Evolutionary conservation across 805 yeast species (phyloP).

Genomic region (Starmerella stellata): DNA sequence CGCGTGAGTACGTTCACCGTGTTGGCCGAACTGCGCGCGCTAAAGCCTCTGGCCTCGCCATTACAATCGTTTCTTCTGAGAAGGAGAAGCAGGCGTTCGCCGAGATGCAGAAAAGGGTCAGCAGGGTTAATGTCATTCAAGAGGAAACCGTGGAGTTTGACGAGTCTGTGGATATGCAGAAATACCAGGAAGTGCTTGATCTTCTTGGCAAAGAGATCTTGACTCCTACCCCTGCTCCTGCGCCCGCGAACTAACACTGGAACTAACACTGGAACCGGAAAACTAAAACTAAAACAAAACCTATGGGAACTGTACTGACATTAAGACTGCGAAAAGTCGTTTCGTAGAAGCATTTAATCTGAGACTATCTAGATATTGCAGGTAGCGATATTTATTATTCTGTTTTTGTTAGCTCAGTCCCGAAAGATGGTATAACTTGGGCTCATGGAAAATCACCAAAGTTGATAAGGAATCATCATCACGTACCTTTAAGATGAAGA

Average conservation of each 20-base stretch:
- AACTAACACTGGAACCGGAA: no score
- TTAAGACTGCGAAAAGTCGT: no score
- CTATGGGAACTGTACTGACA: no score
- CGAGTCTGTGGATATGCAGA: no score
- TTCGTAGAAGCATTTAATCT: no score
- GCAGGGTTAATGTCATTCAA: constrained; percentile 20
- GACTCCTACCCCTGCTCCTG: no score
- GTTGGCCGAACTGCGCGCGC: constrained; percentile 98
- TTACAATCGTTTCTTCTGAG: constrained; percentile 53
- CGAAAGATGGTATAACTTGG: constrained; percentile 22
- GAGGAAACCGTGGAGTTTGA: constrained; percentile 17
- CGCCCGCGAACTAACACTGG: no score
- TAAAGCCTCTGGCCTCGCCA: constrained; percentile 54
- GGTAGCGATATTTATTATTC: background rate
- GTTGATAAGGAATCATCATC: constrained; percentile 19
- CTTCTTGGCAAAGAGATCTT: no score
- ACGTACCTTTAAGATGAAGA: no score
- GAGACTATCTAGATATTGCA: no score
- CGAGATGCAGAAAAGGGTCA: constrained; percentile 21
- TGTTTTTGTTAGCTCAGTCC: constrained; percentile 19
- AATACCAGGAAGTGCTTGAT: no score
- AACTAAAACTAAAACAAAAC: no score
- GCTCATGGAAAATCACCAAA: constrained; percentile 19
- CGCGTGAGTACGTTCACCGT: constrained; percentile 86
- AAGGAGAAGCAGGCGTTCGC: constrained; percentile 45